Evolutionary conservation across 805 yeast genomes (phyloP).

Genomic region (Ogataea philodendri): DNA sequence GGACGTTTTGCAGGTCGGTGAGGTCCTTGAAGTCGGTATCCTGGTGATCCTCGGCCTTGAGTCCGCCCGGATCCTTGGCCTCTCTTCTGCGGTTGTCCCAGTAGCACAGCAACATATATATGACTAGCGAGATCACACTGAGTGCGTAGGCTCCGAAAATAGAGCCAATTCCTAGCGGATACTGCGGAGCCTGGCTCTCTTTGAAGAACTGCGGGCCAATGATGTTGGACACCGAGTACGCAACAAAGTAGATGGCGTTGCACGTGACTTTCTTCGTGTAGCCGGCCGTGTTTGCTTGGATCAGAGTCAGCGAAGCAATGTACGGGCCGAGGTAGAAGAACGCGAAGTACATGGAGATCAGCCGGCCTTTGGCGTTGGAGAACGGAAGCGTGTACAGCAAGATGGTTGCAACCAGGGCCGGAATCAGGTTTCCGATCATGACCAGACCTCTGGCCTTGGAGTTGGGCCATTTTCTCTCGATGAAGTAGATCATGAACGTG

Average conservation of each 20-base stretch:
- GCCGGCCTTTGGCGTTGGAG: conserved; percentile 23
- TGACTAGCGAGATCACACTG: conserved; percentile 30
- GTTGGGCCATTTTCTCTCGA: conserved; percentile 45
- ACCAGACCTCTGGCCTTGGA: conserved; percentile 30
- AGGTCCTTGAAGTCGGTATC: conserved; percentile 50
- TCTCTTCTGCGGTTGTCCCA: conserved; percentile 24
- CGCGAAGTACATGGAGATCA: conserved; percentile 24
- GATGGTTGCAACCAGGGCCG: conserved; percentile 31
- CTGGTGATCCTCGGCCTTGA: conserved; percentile 28
- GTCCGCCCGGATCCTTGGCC: conserved; percentile 24
- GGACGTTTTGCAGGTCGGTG: conserved; percentile 52
- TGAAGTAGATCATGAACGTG: conserved; percentile 44
- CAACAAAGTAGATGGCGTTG: conserved; percentile 57
- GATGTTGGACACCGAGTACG: conserved; percentile 65
- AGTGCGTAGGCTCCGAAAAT: conserved; percentile 38
- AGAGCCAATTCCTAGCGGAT: conserved; percentile 50
- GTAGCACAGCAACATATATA: conserved; percentile 29
- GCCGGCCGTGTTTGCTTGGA: conserved; percentile 61
- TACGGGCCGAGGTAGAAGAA: conserved; percentile 31
- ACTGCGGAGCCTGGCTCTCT: conserved; percentile 55
- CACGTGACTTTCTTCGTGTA: conserved; percentile 68
- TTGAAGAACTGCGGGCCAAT: conserved; percentile 74
- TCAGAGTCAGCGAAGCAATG: conserved; percentile 33
- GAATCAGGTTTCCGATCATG: conserved; percentile 30
- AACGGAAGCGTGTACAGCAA: conserved; percentile 32